Base-by-base conservation (phyloP, 2,329 filamentous ascomycete species). In the Fusarium algeriense region DNA sequence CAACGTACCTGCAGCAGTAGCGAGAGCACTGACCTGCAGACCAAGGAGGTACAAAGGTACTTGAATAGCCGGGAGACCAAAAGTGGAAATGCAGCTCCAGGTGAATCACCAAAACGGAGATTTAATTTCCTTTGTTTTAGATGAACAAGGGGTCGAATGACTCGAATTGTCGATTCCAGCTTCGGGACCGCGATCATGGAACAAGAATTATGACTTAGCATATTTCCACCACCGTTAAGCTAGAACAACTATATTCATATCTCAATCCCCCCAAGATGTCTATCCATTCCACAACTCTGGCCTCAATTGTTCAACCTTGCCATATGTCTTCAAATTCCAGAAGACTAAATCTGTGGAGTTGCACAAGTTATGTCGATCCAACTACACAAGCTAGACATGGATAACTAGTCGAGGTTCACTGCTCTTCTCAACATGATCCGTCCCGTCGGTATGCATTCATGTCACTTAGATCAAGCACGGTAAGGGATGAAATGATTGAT, bases 1-100 rank as follows among this genome's bases (percentile, higher is more conserved):
- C 65, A 64, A 73, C 70, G 70, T 73, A 65, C 70, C 70, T 73
- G 70, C 70, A 73, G 70, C 69, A 53, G 63, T 72, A 67, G 65
- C 62, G 64, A 67, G 52, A 62, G 61, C 57, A 61, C 45, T 58
- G 66, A 23, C 63, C 61, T 49, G 70, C 62, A 71, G 64, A 56
- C 62, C 70, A 70, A 73, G 55, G 62, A 60, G 49, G 30, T 46
- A 50, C 70, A 68, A 49, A 57, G 68, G 28, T 71, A 44, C 38
- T 40, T 35, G 20, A 45, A 67, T 54, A 52, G 23, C 53, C 35
- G 55, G 63, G 20, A 50, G 44, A 28, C 67, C 67, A 19, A 64
- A 71, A 64, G 32, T 58, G 57, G 67, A 71, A 70, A 32, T 56
- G 50, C 60, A 40, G 45, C 59, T 60, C 60, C 48, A 69, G 32